Evolutionary conservation across 129 eudicot species (phyloP).

Genomic region (Silybum marianum): DNA sequence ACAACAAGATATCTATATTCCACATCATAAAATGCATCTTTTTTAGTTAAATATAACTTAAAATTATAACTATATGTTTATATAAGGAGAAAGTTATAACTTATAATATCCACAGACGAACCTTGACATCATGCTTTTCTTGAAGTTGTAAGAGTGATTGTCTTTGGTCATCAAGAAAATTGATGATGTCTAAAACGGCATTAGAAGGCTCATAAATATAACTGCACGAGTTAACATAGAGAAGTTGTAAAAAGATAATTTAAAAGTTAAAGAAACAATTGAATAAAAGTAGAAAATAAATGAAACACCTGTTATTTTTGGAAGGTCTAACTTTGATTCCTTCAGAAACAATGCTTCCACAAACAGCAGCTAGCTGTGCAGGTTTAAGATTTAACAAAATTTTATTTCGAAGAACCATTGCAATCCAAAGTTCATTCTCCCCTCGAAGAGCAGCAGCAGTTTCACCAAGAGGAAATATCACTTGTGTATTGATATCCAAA

Average conservation of each 20-base stretch:
- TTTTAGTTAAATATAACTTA: too few species aligned
- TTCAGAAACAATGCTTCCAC: constrained; percentile 93
- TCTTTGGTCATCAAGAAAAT: constrained; percentile 74
- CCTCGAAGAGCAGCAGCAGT: constrained; percentile 99
- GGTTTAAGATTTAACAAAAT: constrained; percentile 73
- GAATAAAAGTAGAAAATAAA: neutral
- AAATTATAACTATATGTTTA: neutral
- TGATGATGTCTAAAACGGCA: constrained; percentile 61
- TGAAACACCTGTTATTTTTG: constrained; percentile 68
- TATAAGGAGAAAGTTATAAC: neutral
- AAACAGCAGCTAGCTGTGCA: constrained; percentile 95
- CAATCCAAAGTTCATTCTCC: constrained; percentile 97
- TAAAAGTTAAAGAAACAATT: neutral
- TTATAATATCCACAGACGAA: constrained; percentile 26
- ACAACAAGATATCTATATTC: constrained; percentile 82
- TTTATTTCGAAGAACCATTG: constrained; percentile 89
- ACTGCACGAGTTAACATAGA: constrained; percentile 54
- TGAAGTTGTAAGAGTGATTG: constrained; percentile 73
- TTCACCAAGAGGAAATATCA: constrained; percentile 97
- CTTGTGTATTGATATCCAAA: constrained; percentile 77
- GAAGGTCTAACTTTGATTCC: constrained; percentile 91
- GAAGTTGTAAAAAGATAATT: neutral
- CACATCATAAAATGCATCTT: constrained; percentile 21
- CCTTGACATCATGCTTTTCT: constrained; percentile 92
- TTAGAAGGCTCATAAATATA: constrained; percentile 83